Percentiles rank a stretch among this genome's conserved stretches.
These are phyloP conservation scores for Trichoderma sp. DNA, from an alignment of 2,329 filamentous ascomycete genomes.

Conservation along the genomic window DNA sequence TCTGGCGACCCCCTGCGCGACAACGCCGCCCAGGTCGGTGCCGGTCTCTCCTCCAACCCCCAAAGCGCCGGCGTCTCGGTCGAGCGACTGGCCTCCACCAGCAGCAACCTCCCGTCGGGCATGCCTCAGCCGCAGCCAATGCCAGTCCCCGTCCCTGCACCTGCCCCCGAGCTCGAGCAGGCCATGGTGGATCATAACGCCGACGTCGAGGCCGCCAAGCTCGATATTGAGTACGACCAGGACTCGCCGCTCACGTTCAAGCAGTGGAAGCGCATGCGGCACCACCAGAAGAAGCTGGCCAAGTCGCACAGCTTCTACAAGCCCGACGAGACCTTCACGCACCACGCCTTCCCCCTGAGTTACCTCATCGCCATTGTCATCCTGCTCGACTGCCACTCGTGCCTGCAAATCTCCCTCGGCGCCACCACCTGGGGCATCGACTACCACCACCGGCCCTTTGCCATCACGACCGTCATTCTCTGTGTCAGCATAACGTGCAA, in stretches of 20 bases:
- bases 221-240: constrained; percentile 47
- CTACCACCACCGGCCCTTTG: constrained; percentile 68
- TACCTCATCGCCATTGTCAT: constrained; percentile 77
- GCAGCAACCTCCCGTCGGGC: constrained; percentile 1
- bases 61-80: constrained; percentile 10
- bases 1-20: constrained; percentile 13
- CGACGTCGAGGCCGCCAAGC: constrained; percentile 47
- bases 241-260: constrained; percentile 63
- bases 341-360: constrained; percentile 74
- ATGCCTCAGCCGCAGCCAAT: not conserved
- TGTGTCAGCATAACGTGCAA: constrained; percentile 78
- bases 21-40: not conserved
- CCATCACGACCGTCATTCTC: constrained; percentile 79
- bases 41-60: not conserved
- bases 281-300: constrained; percentile 79
- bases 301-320: constrained; percentile 89
- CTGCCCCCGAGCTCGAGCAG: not conserved
- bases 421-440: constrained; percentile 77
- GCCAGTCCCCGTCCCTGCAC: not conserved
- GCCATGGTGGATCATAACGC: constrained; percentile 19
- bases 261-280: constrained; percentile 70
- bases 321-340: constrained; percentile 81
- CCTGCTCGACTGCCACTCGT: constrained; percentile 75
- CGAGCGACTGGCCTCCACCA: constrained; percentile 20
- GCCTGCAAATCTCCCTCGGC: constrained; percentile 78